A percentile compares a stretch with the other conserved stretches of the same genome.
Evolutionary conservation across 2,329 filamentous ascomycete genomes (phyloP).

Genomic region (Ascochyta clinopodiicola): DNA sequence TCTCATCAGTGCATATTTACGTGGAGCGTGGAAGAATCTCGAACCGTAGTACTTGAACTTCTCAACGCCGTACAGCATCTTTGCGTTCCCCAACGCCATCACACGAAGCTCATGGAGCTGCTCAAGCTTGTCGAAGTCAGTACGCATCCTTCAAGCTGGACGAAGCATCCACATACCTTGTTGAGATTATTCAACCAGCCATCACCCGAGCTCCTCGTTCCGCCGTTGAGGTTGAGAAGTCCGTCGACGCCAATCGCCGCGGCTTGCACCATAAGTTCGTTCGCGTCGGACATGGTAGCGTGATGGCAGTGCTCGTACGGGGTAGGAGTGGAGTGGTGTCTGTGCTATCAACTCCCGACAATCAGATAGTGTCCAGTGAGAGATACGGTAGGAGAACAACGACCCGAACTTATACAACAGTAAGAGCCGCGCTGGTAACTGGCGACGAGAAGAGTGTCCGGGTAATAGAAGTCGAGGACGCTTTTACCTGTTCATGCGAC

Average conservation of each 20-base stretch:
- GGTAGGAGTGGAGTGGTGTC: no score
- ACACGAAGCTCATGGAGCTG: conserved; percentile 5
- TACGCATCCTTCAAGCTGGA: not conserved
- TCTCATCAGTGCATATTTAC: conserved; percentile 1
- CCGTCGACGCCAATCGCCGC: conserved; percentile 3
- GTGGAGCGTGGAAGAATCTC: not conserved
- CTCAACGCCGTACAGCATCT: conserved; percentile 38
- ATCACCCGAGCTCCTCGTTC: not conserved
- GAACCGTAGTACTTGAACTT: conserved; percentile 33
- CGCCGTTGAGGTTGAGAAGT: not conserved
- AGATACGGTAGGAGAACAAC: no score
- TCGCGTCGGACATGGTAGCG: not conserved
- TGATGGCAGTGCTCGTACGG: no score
- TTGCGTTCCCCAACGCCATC: conserved; percentile 30
- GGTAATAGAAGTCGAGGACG: no score
- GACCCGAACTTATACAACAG: no score
- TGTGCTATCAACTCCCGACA: no score
- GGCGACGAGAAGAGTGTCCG: no score
- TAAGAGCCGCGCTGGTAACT: no score
- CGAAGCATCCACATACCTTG: not conserved
- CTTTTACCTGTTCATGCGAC: no score
- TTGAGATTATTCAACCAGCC: conserved; percentile 8
- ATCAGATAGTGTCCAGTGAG: not conserved
- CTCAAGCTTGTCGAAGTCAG: conserved; percentile 8
- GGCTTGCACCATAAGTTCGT: conserved; percentile 4